Conservation (phyloP, 2,329 filamentous ascomycete species). For the Phyllosticta citribraziliensis region DNA sequence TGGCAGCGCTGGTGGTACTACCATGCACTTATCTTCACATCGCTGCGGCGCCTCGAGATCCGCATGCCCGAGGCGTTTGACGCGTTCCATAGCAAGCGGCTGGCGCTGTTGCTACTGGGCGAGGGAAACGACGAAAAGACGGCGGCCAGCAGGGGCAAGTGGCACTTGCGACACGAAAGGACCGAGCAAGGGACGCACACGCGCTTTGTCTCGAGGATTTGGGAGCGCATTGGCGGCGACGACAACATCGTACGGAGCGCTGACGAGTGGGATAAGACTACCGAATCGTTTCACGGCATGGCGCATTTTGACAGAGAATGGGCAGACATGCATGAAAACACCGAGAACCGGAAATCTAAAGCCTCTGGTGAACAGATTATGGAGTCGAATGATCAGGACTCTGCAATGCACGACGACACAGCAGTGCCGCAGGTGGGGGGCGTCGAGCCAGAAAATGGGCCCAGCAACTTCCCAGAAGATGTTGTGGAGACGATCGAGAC, state of each 20-base stretch:
- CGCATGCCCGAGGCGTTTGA: constrained; percentile 3
- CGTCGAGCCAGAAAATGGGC: no score
- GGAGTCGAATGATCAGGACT: not conserved
- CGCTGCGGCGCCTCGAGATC: not conserved
- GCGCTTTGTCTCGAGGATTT: not conserved
- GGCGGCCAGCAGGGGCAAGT: not conserved
- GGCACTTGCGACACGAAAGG: not conserved
- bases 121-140: not conserved
- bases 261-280: not conserved
- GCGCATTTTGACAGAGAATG: not conserved
- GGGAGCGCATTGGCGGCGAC: not conserved
- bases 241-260: not conserved
- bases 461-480: no score
- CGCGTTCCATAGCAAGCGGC: not conserved
- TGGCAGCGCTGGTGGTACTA: constrained; percentile 7
- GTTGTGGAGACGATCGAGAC: no score
- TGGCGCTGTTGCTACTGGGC: not conserved
- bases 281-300: not conserved
- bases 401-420: no score
- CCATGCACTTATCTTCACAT: not conserved
- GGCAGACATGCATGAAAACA: not conserved
- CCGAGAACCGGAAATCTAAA: not conserved
- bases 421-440: no score
- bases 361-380: not conserved
- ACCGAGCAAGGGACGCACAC: not conserved